phyloP scores from a whole-genome alignment of 331 rosid species.

The Acacia concinna region DNA sequence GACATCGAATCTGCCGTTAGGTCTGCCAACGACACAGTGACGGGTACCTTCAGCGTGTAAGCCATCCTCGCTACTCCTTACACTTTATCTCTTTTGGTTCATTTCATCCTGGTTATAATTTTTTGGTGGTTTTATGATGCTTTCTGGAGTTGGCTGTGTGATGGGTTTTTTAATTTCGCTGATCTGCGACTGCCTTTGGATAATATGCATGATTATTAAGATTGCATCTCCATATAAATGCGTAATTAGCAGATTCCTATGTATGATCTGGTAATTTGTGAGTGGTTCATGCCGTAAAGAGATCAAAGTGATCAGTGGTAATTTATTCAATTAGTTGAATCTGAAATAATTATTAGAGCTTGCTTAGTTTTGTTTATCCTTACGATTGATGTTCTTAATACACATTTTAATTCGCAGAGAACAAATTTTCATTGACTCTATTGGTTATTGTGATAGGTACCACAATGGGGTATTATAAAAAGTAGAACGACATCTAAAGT shows the following conservation, averaged over 20 bases:
- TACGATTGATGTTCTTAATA: neutral
- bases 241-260: neutral
- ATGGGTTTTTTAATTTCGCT: neutral
- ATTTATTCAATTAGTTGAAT: neutral
- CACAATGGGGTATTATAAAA: neutral
- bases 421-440: neutral
- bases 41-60: slow-evolving; percentile 93
- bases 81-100: neutral
- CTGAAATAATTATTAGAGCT: neutral
- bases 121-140: slow-evolving; percentile 6
- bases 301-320: neutral
- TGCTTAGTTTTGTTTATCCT: neutral
- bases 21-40: slow-evolving; percentile 89
- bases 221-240: slow-evolving; percentile 1
- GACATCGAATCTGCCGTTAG: slow-evolving; percentile 96
- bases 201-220: neutral
- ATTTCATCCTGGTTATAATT: slow-evolving; percentile 9
- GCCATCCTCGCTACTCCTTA: slow-evolving; percentile 23
- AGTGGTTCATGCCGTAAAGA: neutral
- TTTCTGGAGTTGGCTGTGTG: neutral
- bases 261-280: slow-evolving; percentile 12
- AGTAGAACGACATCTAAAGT: neutral
- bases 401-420: neutral
- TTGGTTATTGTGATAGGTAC: neutral
- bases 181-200: neutral